These are phyloP conservation scores for Laburnicola sp. DNA, from an alignment of 2,329 filamentous ascomycete species.

Conservation along the genomic window DNA sequence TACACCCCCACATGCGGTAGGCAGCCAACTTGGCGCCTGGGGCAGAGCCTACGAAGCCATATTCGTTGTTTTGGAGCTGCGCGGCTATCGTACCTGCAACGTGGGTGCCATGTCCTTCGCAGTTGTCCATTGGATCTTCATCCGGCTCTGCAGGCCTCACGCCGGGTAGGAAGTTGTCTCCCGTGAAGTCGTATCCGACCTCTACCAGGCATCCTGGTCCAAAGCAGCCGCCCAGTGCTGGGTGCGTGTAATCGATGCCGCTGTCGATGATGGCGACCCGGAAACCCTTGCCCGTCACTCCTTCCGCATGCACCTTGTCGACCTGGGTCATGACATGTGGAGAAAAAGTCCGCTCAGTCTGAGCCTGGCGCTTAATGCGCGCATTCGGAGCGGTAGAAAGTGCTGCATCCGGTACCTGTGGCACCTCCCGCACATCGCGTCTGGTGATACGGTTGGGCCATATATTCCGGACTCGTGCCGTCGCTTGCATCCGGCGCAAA, in stretches of 20 bases:
- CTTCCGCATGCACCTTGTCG: conserved; percentile 46
- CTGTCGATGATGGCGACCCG: conserved; percentile 52
- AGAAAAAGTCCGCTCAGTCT: conserved; percentile 21
- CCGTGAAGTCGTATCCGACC: conserved; percentile 61
- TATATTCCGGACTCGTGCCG: conserved; percentile 1
- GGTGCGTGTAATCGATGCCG: conserved; percentile 61
- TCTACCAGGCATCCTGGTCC: conserved; percentile 61
- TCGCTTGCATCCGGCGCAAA: conserved; percentile 7
- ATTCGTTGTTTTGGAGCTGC: conserved; percentile 48
- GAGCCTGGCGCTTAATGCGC: conserved; percentile 15
- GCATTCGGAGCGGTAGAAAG: not conserved
- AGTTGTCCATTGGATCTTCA: conserved; percentile 55
- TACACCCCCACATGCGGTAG: conserved; percentile 44
- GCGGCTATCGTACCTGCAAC: conserved; percentile 64
- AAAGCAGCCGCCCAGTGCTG: conserved; percentile 66
- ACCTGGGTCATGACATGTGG: conserved; percentile 41
- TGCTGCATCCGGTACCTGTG: not conserved
- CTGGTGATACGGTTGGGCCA: conserved; percentile 19
- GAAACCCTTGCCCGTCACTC: conserved; percentile 52
- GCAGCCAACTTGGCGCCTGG: conserved; percentile 56
- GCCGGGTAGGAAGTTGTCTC: conserved; percentile 50
- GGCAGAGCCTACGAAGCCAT: conserved; percentile 9
- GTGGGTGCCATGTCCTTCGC: conserved; percentile 60
- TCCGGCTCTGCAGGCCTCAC: conserved; percentile 50
- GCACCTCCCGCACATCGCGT: conserved; percentile 3